Conservation (phyloP, 176 grass and related monocot species). For the Oryza nivara region DNA sequence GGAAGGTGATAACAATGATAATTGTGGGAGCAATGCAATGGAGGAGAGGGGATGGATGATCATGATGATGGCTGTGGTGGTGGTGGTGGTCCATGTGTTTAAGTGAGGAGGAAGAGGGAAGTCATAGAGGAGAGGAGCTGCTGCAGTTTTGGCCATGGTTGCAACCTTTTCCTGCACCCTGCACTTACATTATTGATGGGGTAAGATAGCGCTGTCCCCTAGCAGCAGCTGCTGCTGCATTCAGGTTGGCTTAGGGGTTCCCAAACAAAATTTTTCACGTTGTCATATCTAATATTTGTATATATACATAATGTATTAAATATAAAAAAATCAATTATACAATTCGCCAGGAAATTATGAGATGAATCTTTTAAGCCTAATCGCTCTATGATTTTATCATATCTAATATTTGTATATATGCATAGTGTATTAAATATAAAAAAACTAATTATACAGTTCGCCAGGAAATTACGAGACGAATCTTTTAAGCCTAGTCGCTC, state of each 20-base stretch:
- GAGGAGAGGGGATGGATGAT: neutral
- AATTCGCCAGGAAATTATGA: too few relatives aligned
- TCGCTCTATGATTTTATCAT: too few relatives aligned
- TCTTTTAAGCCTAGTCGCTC: too few relatives aligned
- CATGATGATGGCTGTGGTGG: neutral
- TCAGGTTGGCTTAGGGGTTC: conserved; percentile 26
- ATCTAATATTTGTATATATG: too few relatives aligned
- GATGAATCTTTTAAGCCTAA: too few relatives aligned
- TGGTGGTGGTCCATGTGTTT: conserved; percentile 14
- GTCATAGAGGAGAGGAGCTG: neutral
- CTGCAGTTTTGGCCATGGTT: conserved; percentile 21
- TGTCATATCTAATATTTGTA: too few relatives aligned
- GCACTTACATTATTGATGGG: conserved; percentile 35
- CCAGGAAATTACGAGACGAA: too few relatives aligned
- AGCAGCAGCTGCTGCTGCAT: conserved; percentile 27
- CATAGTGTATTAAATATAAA: too few relatives aligned
- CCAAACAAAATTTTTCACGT: too few relatives aligned
- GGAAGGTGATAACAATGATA: neutral
- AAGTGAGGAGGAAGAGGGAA: neutral
- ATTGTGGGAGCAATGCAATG: neutral
- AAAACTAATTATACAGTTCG: too few relatives aligned
- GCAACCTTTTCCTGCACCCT: conserved; percentile 24
- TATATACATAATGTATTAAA: too few relatives aligned
- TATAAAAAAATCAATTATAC: too few relatives aligned
- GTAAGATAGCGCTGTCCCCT: conserved; percentile 15